Base-by-base conservation (phyloP, 192 early-diverging fungal species). In the Dissophora globulifera region DNA sequence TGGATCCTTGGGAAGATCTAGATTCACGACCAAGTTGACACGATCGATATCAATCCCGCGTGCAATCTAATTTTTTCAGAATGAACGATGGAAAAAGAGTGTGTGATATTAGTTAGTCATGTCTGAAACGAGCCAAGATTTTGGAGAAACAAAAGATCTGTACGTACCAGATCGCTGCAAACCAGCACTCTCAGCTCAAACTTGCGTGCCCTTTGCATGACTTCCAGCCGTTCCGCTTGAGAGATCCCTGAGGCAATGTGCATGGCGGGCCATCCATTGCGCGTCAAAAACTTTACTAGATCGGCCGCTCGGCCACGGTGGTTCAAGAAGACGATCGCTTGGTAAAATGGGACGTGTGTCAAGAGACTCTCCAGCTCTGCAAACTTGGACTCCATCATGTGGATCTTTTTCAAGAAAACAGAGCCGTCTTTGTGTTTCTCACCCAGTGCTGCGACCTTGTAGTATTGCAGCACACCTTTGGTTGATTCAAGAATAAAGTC, bases 41-140 rank as follows among this genome's bases (percentile, higher is more conserved):
- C 85, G 75, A 29, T 89, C 88, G 52, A 95, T 86, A 69, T 95
- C 92, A 54, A 94, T 75, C 1, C 94, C 94, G 17, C 94, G 66
- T 2, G 80, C 80, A 50, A 81, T 81, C 80, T 81, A 66, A n/a
- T n/a, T n/a, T n/a, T n/a, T n/a, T n/a, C n/a, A 17, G 16, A 12
- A n/a, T 4, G 43, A n/a, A 45, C 43, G n/a, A 35, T 22, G 1
- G 33, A 38, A 38, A 38, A 38, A 9, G 6, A 38, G 13, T 33
- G 23, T 25, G 12, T n/a, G n/a, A n/a, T n/a, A n/a, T n/a, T n/a
- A n/a, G n/a, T n/a, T n/a, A n/a, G n/a, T n/a, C n/a, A n/a, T n/a
- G n/a, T n/a, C n/a, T n/a, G n/a, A n/a, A n/a, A n/a, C n/a, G n/a
- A n/a, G n/a, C n/a, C n/a, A n/a, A n/a, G n/a, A n/a, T n/a, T n/a